phyloP scores from a whole-genome alignment of 2,329 filamentous ascomycete species.

The Rutstroemia sp. region DNA sequence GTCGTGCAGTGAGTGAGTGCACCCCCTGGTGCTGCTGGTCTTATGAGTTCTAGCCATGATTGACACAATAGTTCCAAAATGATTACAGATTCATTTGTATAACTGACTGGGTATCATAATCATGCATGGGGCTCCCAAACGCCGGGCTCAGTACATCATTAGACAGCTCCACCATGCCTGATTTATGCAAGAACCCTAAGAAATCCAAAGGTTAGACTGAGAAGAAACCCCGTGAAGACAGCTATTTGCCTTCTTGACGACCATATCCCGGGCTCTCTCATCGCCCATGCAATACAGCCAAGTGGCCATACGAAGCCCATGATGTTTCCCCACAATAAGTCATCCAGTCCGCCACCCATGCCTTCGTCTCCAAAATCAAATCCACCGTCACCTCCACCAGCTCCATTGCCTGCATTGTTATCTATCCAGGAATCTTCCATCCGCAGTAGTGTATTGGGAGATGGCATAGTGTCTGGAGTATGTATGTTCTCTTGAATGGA shows the following conservation, averaged over 20 bases:
- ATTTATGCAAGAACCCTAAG: conserved; percentile 36
- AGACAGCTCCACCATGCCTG: neutral
- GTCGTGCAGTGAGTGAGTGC: too few relatives aligned
- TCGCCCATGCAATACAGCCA: conserved; percentile 76
- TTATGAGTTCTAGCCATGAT: neutral
- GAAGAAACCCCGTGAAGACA: conserved; percentile 73
- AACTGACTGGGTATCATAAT: conserved; percentile 5
- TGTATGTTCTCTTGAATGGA: conserved; percentile 75
- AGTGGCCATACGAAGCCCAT: conserved; percentile 95
- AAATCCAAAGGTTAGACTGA: conserved; percentile 72
- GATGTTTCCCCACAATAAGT: conserved; percentile 79
- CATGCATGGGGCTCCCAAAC: neutral
- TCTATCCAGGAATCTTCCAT: conserved; percentile 94
- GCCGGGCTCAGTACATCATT: neutral
- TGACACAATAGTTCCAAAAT: neutral
- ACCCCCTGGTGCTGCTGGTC: neutral
- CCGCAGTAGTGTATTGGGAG: conserved; percentile 62
- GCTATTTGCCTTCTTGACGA: conserved; percentile 77
- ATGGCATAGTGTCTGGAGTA: conserved; percentile 85
- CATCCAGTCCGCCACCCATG: conserved; percentile 54
- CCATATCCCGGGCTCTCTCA: conserved; percentile 83
- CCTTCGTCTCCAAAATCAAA: conserved; percentile 33
- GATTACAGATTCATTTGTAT: neutral
- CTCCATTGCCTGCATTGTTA: conserved; percentile 41
- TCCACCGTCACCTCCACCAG: conserved; percentile 32